Evolutionary conservation across 2,329 filamentous ascomycete species (phyloP), one percentile per base, ranked within the genome.

Genomic region (Nemania sp.): DNA sequence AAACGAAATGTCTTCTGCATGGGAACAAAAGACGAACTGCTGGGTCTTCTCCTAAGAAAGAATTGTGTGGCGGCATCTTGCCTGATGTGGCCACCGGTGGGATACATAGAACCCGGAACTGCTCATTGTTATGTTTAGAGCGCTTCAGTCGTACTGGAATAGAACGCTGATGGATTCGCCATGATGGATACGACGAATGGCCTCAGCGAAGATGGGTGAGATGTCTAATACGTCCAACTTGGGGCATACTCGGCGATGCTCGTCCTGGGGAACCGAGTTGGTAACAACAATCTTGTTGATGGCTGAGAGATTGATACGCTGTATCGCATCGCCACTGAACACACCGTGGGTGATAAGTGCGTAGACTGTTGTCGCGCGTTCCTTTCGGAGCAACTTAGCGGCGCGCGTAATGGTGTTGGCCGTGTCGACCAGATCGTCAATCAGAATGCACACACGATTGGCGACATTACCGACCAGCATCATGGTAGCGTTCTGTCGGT

Each of bases 161-260:
- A 99, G 81, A 57, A 94, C 90, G 71, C 91, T 96, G 75, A 99
- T 96, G 68, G 91, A 96, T 77, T 99, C 94, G 66, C 94, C 94
- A 72, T 97, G 92, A 74, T 99, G 94, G 54, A 97, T 93, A 59
- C 94, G 86, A 60, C 94, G 89, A 64, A 97, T 97, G 45, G 94
- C 90, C 80, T 97, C 93, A 55, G 90, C 92, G 71, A 97, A 97
- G 54, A 97, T 86, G 63, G 90, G 87, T 49, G 91, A 90, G 56
- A 97, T 86, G 68, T 97, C 93, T 58, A 99, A 77, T 44, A 97
- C 89, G 71, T 96, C 91, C 46, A 99, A 78, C 77, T 97, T 97
- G 33, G 89, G 83, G 69, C 93, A 96, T 45, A 85, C 73, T 60
- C 77, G 80, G 68, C 84, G 78, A 74, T 97, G 89, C 62, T 96